Evolutionary conservation across 176 grass and related monocot genomes (phyloP), one percentile per base, ranked within the genome.

Genomic region (Calamus simplicifolius): DNA sequence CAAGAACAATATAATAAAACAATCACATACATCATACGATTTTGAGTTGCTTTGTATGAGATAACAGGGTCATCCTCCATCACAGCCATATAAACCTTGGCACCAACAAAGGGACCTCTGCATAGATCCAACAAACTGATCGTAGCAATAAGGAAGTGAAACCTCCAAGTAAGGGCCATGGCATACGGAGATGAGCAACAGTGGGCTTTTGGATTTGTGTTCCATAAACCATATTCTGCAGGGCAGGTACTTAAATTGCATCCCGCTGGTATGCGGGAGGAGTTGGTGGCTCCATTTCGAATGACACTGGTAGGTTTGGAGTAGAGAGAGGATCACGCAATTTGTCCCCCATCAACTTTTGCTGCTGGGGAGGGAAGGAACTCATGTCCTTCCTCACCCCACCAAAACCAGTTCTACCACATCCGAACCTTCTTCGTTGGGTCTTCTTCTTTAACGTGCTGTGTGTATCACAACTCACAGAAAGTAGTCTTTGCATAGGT

Each of bases 31-130:
- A 85, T 76, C 55, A 63, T 5, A 73, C 75, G 51, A 19, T 75
- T 78, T 49, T 51, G 69, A 54, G 59, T 62, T 62, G 68, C 35
- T 68, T 75, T 81, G 69, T 81, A 81, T 18, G 84, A 81, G 72
- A 88, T 75, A 30, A 84, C 65, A 51, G 89, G 69, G 29, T 88
- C 84, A 84, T 84, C 89, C 70, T 88, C 89, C 80, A 93, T 87
- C 64, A 88, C 57, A 50, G 85, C 89, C 89, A 93, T 88, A 75
- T 79, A 93, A 70, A 93, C 80, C 75, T 93, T 88, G 3, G 84
- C 84, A 70, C 50, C 70, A 13, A 75, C 83, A 76, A 68, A 72
- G 59, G 60, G 73, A 48, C 68, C 64, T 19, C 19, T 50, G 59
- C 63, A 77, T 27, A 73, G 48, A 72, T 58, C 73, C 25, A 81